Percentiles rank a stretch among this genome's conserved stretches.
Conservation (phyloP, 2,329 filamentous ascomycete genomes). For the Xylariaceae sp. region DNA sequence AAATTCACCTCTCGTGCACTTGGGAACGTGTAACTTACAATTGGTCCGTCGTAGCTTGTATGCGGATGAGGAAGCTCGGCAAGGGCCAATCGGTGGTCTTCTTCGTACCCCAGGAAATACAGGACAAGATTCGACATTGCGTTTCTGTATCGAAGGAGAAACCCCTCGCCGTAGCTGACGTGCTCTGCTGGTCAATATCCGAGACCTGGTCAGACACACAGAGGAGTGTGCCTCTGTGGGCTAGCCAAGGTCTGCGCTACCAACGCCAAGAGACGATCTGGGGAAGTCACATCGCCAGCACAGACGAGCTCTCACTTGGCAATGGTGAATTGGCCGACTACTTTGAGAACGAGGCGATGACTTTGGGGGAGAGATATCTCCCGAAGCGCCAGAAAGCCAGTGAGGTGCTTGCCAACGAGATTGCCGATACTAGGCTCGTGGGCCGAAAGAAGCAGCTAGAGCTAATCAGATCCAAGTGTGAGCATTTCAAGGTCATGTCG, state of each 20-base stretch:
- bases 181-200: slow-evolving; percentile 5
- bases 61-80: slow-evolving; percentile 52
- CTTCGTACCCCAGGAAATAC: slow-evolving; percentile 10
- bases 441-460: slow-evolving; percentile 1
- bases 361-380: slow-evolving; percentile 5
- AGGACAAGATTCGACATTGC: slow-evolving; percentile 1
- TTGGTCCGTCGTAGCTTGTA: slow-evolving; percentile 40
- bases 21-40: not conserved
- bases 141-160: not conserved
- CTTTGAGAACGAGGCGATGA: slow-evolving; percentile 7
- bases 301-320: not conserved
- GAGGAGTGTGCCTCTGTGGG: slow-evolving; percentile 9
- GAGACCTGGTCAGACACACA: slow-evolving; percentile 8
- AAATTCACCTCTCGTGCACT: not conserved
- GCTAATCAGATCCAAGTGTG: slow-evolving; percentile 3
- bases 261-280: slow-evolving; percentile 7
- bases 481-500: slow-evolving; percentile 4
- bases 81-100: slow-evolving; percentile 47
- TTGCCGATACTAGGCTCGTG: not conserved
- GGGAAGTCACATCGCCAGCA: slow-evolving; percentile 1
- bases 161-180: slow-evolving; percentile 1
- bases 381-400: not conserved
- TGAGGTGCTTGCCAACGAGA: not conserved
- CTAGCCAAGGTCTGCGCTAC: slow-evolving; percentile 7
- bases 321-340: not conserved